These are phyloP conservation scores for Sanguinoderma infundibulare DNA, from an alignment of 1,284 basidiomycete species.

Conservation along the genomic window DNA sequence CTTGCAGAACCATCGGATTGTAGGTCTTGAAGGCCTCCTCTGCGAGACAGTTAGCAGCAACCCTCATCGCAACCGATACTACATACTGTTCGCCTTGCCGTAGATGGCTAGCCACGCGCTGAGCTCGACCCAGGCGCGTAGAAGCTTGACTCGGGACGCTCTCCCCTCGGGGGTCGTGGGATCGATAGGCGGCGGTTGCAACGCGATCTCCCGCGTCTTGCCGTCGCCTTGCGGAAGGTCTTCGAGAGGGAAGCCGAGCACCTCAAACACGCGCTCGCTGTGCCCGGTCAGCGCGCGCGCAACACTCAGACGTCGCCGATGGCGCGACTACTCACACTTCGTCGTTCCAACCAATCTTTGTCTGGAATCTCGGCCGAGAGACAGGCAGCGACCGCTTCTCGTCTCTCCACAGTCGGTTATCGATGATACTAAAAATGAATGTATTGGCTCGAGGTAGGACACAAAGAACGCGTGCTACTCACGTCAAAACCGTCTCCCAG, in stretches of 20 bases:
- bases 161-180: conserved; percentile 47
- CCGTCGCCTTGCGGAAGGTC: conserved; percentile 1
- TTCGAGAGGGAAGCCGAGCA: conserved; percentile 57
- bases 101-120: conserved; percentile 68
- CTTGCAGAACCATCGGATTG: conserved; percentile 27
- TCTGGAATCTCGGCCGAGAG: conserved; percentile 55
- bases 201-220: conserved; percentile 38
- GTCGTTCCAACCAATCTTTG: conserved; percentile 68
- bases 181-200: conserved; percentile 64
- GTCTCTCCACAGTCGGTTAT: conserved; percentile 75
- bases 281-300: conserved; percentile 8
- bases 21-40: conserved; percentile 26
- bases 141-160: conserved; percentile 59
- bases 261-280: conserved; percentile 59
- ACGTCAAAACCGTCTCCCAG: conserved; percentile 73
- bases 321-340: conserved; percentile 51
- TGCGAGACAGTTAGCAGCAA: conserved; percentile 9
- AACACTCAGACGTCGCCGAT: no score
- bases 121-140: conserved; percentile 79
- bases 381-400: conserved; percentile 64
- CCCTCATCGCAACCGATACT: neutral
- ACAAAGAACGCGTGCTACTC: conserved; percentile 29
- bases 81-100: conserved; percentile 40
- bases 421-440: conserved; percentile 50
- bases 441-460: neutral